phyloP scores from a whole-genome alignment of 352 stramenopile genomes.

The Globisporangium lucens region DNA sequence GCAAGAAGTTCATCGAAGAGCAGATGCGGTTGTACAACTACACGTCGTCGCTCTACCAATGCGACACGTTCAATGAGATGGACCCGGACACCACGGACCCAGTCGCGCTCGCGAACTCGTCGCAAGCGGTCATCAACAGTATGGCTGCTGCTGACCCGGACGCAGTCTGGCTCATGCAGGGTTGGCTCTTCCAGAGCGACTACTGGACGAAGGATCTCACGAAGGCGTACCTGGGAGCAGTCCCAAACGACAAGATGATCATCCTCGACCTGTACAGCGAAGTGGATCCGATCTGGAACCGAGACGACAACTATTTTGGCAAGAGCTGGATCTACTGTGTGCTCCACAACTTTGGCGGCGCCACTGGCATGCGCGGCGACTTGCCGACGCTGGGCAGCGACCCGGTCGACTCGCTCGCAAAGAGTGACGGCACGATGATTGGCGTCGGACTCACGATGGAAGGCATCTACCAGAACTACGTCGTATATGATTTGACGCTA shows the following conservation, averaged over 20 bases:
- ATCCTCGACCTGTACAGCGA: constrained; percentile 85
- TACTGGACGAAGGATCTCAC: constrained; percentile 72
- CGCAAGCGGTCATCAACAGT: constrained; percentile 67
- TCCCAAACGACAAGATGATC: constrained; percentile 65
- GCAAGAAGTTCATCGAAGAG: constrained; percentile 70
- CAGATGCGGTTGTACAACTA: constrained; percentile 63
- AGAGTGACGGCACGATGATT: constrained; percentile 66
- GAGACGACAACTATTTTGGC: constrained; percentile 77
- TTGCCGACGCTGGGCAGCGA: constrained; percentile 53
- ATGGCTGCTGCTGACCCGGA: constrained; percentile 68
- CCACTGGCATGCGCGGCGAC: constrained; percentile 73
- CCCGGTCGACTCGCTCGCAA: constrained; percentile 37
- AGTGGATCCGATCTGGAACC: constrained; percentile 63
- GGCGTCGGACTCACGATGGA: constrained; percentile 81
- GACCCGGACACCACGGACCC: constrained; percentile 62
- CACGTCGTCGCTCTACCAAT: constrained; percentile 78
- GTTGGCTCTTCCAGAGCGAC: constrained; percentile 70
- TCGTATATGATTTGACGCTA: constrained; percentile 76
- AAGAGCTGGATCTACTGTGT: constrained; percentile 86
- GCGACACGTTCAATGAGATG: constrained; percentile 85
- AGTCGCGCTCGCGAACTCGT: constrained; percentile 40
- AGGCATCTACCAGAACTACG: constrained; percentile 86
- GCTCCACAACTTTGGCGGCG: constrained; percentile 82
- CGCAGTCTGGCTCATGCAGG: constrained; percentile 83
- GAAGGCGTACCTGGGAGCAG: constrained; percentile 46